A percentile compares a stretch with the other conserved stretches of the same genome.
These are phyloP conservation scores for Lactarius trivialis DNA, from an alignment of 768 basidiomycete species.

Conservation along the genomic window DNA sequence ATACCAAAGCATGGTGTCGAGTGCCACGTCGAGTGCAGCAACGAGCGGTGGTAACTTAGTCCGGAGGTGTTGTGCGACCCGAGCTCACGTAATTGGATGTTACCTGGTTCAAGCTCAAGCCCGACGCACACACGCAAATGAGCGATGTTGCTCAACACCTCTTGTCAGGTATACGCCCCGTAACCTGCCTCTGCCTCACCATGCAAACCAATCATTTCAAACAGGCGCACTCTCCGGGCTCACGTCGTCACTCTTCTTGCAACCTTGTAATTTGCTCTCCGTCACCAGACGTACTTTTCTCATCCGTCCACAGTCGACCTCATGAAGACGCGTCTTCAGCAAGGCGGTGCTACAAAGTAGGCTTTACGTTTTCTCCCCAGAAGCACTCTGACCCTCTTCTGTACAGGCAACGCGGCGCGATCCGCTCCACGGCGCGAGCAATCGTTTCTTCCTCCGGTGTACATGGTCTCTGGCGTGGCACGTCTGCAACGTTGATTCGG, in stretches of 20 bases:
- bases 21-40: neutral
- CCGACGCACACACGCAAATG: slow-evolving; percentile 37
- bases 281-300: neutral
- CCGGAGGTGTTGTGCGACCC: no score
- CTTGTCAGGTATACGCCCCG: slow-evolving; percentile 43
- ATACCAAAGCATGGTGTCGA: neutral
- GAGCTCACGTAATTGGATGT: neutral
- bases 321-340: slow-evolving; percentile 87
- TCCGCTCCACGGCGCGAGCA: slow-evolving; percentile 46
- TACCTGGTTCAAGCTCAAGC: neutral
- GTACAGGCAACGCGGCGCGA: slow-evolving; percentile 34
- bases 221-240: slow-evolving; percentile 76
- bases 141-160: slow-evolving; percentile 64
- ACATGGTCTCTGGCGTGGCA: slow-evolving; percentile 82
- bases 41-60: no score
- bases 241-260: slow-evolving; percentile 64
- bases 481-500: slow-evolving; percentile 73
- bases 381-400: neutral
- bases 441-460: slow-evolving; percentile 61
- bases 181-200: neutral
- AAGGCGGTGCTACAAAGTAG: slow-evolving; percentile 49
- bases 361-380: slow-evolving; percentile 31
- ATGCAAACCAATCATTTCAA: neutral
- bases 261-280: slow-evolving; percentile 52
- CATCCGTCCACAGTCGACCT: slow-evolving; percentile 58